Evolutionary conservation across 139 green algal genomes (phyloP), one percentile per base, ranked within the genome.

Genomic region (Chlorella sp.): DNA sequence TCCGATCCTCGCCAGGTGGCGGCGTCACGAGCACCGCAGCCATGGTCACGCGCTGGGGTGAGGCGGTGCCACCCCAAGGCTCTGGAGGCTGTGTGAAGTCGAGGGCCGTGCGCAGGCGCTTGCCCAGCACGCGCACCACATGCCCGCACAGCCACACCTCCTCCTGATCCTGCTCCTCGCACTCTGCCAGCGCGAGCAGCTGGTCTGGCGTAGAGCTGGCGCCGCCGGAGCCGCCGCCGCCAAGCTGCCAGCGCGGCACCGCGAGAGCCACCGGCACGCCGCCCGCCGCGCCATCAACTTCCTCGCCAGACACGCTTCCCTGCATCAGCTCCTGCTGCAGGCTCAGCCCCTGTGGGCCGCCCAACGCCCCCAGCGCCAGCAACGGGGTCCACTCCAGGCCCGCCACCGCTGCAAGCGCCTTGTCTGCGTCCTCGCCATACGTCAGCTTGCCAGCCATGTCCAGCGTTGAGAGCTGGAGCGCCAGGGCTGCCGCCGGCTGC

Each of bases 31-130:
- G 45, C 43, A 78, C 60, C 33, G 21, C 33, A 2, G 60, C 72
- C 36, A 78, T n/a, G 33, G 36, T 68, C 19, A 21, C 58, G 58
- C 58, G 41, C 71, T 77, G 71, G n/a, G 41, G 55, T 69, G 41
- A 38, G 27, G 12, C 33, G 19, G 48, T 63, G 48, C 50, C 36
- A 6, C 1, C 40, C 35, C 70, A n/a, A n/a, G 23, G 70, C 41
- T 45, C 7, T 58, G 50, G 35, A 51, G 5, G 29, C 63, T 67
- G 45, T 41, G 58, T 35, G 62, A 82, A 82, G 48, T 82, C 53
- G 8, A 82, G 76, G 0, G 66, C 53, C 17, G 76, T 71, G 36
- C 76, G 27, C 36, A 82, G 76, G 23, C 76, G 51, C 48, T 82
- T 82, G 40, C 76, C 76, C 12, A 58, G 17, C 19, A 79, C 19